phyloP scores from a whole-genome alignment of 1,139 yeast species.

The Candida sp. region DNA sequence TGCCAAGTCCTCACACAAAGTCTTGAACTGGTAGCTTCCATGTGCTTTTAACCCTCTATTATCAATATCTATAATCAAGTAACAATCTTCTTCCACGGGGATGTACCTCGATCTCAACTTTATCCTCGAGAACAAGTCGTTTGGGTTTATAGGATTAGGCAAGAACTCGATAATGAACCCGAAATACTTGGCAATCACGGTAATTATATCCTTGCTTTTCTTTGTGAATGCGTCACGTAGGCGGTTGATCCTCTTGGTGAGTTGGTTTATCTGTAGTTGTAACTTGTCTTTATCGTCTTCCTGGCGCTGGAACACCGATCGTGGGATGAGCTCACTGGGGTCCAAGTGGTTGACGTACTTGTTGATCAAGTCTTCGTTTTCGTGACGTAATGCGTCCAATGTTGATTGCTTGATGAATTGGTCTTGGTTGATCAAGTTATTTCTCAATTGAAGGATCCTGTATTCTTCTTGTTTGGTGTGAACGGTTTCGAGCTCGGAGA shows the following conservation, averaged over 20 bases:
- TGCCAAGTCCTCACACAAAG: constrained; percentile 59
- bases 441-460: constrained; percentile 64
- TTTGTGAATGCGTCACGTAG: constrained; percentile 67
- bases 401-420: constrained; percentile 64
- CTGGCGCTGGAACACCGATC: constrained; percentile 66
- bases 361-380: constrained; percentile 59
- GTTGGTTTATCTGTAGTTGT: constrained; percentile 53
- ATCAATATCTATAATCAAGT: constrained; percentile 42
- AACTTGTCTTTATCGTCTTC: constrained; percentile 56
- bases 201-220: constrained; percentile 76
- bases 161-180: constrained; percentile 80
- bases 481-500: constrained; percentile 29
- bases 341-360: constrained; percentile 21
- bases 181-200: constrained; percentile 67
- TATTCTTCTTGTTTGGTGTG: constrained; percentile 37
- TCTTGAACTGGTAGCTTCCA: constrained; percentile 48
- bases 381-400: constrained; percentile 56
- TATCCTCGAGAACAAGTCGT: constrained; percentile 51
- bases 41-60: constrained; percentile 42
- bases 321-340: constrained; percentile 47
- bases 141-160: constrained; percentile 60
- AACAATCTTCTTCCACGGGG: constrained; percentile 26
- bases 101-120: constrained; percentile 66
- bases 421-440: constrained; percentile 70
- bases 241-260: constrained; percentile 61